A percentile compares a stretch with the other conserved stretches of the same genome.
Conservation (phyloP, 1,284 basidiomycete species). For the Termitomyces sp. region DNA sequence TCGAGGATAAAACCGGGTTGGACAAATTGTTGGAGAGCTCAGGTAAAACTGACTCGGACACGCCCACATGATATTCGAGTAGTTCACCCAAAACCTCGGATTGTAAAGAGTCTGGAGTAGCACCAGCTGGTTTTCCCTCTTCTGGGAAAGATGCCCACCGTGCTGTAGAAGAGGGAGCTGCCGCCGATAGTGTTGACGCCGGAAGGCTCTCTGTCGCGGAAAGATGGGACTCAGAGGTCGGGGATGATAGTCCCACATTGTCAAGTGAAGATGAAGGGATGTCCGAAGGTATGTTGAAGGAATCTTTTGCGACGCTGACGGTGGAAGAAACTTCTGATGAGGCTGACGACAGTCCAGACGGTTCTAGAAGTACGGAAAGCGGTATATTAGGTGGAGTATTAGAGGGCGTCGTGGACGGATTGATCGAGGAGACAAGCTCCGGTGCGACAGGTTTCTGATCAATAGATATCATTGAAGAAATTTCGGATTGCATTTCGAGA, state of each 20-base stretch:
- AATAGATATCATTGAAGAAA: not conserved
- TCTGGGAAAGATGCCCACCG: not conserved
- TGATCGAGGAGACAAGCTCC: not conserved
- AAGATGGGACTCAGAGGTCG: not conserved
- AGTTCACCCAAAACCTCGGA: not conserved
- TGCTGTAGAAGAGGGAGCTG: not conserved
- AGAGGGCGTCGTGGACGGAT: not conserved
- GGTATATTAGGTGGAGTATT: not conserved
- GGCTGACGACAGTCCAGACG: not conserved
- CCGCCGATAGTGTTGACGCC: not conserved
- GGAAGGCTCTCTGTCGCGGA: not conserved
- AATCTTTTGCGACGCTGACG: not conserved
- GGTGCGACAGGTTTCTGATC: not conserved
- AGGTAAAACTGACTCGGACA: not conserved
- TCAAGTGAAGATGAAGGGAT: not conserved
- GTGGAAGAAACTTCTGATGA: not conserved
- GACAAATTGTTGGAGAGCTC: not conserved
- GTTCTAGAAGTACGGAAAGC: not conserved
- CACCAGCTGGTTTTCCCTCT: slow-evolving; percentile 13
- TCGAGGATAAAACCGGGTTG: not conserved
- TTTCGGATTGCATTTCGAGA: not conserved
- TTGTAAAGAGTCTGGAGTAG: not conserved
- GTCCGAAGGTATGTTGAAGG: not conserved
- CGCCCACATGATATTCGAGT: not conserved
- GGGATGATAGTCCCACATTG: not conserved